Percentiles rank a stretch among this genome's conserved stretches.
Evolutionary conservation across 2,329 filamentous ascomycete genomes (phyloP).

Genomic region (Sarocladiaceae sp.): DNA sequence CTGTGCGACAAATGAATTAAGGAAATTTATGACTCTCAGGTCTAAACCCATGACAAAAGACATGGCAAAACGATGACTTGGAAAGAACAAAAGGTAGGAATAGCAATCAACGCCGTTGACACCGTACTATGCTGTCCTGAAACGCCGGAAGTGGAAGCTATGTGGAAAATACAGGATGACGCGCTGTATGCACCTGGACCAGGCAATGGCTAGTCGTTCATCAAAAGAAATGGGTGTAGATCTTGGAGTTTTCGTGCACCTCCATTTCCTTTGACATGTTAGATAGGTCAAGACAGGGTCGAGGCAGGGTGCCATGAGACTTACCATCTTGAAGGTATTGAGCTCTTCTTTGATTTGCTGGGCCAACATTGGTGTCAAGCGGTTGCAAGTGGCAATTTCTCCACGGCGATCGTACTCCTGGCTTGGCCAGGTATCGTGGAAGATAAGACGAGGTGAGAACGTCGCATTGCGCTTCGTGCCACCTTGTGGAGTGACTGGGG

Average conservation of each 20-base stretch:
- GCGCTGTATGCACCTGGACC: not conserved
- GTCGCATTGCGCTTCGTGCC: constrained; percentile 59
- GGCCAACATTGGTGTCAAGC: constrained; percentile 90
- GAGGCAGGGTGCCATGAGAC: constrained; percentile 1
- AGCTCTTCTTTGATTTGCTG: constrained; percentile 99
- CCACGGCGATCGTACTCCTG: constrained; percentile 94
- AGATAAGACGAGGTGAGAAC: constrained; percentile 91
- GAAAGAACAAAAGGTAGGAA: constrained; percentile 32
- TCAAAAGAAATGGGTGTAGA: constrained; percentile 99
- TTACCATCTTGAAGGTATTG: constrained; percentile 94
- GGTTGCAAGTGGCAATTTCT: constrained; percentile 96
- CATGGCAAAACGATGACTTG: constrained; percentile 19
- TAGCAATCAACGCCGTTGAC: constrained; percentile 38
- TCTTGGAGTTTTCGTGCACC: constrained; percentile 97
- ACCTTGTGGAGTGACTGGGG: constrained; percentile 72
- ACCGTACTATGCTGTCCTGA: constrained; percentile 54
- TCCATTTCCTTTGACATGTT: constrained; percentile 82
- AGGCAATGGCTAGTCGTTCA: constrained; percentile 13
- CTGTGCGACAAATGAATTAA: constrained; percentile 21
- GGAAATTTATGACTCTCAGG: constrained; percentile 31
- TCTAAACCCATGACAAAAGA: constrained; percentile 31
- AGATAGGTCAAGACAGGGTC: constrained; percentile 24
- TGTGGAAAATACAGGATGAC: constrained; percentile 48
- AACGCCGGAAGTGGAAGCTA: constrained; percentile 48
- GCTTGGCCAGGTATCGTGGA: constrained; percentile 94